Base-by-base conservation (phyloP, 75 land plant genomes). In the Pseudotsuga menziesii region DNA sequence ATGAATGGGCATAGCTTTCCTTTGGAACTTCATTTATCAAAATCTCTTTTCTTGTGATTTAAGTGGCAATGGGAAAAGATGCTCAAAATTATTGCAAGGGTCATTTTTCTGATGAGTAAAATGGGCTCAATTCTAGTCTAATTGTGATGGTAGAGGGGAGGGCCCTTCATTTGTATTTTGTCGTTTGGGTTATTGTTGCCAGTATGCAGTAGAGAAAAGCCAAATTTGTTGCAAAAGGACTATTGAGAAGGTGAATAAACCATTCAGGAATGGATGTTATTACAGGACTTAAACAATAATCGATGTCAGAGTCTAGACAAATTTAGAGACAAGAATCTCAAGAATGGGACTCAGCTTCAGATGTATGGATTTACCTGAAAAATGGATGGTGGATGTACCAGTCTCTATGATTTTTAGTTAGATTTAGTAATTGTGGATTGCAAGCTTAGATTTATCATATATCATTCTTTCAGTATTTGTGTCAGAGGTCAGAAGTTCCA, bases 341-440 rank as follows among this genome's bases (percentile, higher is more conserved):
- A 69, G 25, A 22, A 69, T 69, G 48, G 41, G 25, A 69, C 23
- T 69, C 72, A 69, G 72, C 25, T 39, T 69, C 72, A 69, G 72
- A 36, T 69, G 72, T 69, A 69, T 41, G 41, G 72, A 69, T 41
- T 69, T 69, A 8, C n/a, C 39, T 41, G 23, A 69, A 36, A 69
- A 69, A 20, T 48, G 54, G 52, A 69, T 69, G 72, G 23, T 69
- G 26, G 72, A 16, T 69, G 25, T 12, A 8, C 72, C 72, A n/a
- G 41, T 69, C 72, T 69, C 72, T 69, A 39, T 69, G 72, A 44
- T 69, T 67, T 35, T 69, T 41, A 69, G 23, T 69, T 69, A 20
- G 25, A 20, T 69, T 69, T 69, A 69, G 72, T 16, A 39, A 69
- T n/a, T 69, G 41, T 69, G 72, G 72, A 69, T 69, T 69, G 72